A percentile compares a stretch with the other conserved stretches of the same genome.
These are phyloP conservation scores for Eudorina sp. DNA, from an alignment of 139 green algal species.

Conservation along the genomic window DNA sequence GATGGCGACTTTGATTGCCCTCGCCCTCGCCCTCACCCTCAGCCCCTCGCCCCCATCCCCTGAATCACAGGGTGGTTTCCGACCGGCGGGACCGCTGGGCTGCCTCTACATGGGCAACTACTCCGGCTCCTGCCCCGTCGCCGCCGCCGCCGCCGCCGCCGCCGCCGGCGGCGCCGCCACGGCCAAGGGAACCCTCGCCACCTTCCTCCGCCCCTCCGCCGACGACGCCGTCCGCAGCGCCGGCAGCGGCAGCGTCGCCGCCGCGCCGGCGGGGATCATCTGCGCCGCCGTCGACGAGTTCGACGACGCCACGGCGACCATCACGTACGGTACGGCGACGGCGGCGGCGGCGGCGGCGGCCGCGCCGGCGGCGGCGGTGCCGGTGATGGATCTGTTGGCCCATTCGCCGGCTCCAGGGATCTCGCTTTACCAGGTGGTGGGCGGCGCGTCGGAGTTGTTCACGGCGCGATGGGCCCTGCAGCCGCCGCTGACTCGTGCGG, in stretches of 20 bases:
- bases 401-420: background rate
- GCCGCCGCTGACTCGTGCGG: background rate
- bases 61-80: conserved; percentile 35
- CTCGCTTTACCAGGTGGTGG: background rate
- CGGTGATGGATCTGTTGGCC: background rate
- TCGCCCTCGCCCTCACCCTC: no score
- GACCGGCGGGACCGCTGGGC: background rate
- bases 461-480: conserved; percentile 24
- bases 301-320: background rate
- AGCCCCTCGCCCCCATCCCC: background rate
- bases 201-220: background rate
- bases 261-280: no score
- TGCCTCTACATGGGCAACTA: conserved; percentile 25
- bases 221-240: background rate
- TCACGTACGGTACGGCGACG: no score
- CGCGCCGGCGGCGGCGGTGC: background rate
- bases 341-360: background rate
- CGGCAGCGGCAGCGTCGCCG: background rate
- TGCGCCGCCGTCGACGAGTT: no score
- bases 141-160: background rate
- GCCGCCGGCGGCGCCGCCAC: no score
- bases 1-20: no score
- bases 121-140: background rate
- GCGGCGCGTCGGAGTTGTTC: conserved; percentile 17
- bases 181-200: background rate